Base-by-base conservation (phyloP, 1,284 basidiomycete genomes). In the Macrocystidia cucumis region DNA sequence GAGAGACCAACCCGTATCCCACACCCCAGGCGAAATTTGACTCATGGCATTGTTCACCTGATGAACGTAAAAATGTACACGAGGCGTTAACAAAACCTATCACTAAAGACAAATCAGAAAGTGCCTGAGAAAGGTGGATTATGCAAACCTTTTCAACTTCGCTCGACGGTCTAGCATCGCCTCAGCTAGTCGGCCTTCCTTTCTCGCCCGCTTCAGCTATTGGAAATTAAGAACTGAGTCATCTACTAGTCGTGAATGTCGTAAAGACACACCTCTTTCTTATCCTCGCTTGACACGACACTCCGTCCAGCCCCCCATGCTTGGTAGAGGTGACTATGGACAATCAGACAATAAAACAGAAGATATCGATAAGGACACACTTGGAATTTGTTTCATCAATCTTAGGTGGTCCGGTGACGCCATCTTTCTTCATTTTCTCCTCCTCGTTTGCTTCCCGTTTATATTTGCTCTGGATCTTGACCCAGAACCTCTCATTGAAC, bases 391-490 rank as follows among this genome's bases (percentile, higher is more conserved):
- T 69, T 46, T 89, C 87, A 49, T 90, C 79, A 37, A 84, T 71
- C 26, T 70, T 67, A 1, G 67, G 60, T 40, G 69, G 60, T 28
- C 72, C 69, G 31, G 69, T 55, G 41, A 62, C 55, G 4, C 73
- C 81, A 42, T 77, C 80, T 49, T 74, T 79, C 58, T 73, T 77
- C 64, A 83, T 84, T 63, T 75, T 82, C 54, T 84, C 79, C 55
- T 88, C 84, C 44, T 89, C 78, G 31, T 82, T 67, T 3, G 87
- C 89, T 55, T 95, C 91, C 50, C 77, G 74, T 62, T 92, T 84
- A 60, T 87, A 93, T 54, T 90, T 89, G 58, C 73, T 78, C 63
- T 96, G 91, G 31, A 95, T 82, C 61, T 91, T 91, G 37, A 93
- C 75, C 72, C 78, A 83, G 55, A 91, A 90, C 9, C 80, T 67